Percentiles rank a stretch among this genome's conserved stretches.
Conservation (phyloP, 345 rosid genomes). For the Pistacia atlantica region DNA sequence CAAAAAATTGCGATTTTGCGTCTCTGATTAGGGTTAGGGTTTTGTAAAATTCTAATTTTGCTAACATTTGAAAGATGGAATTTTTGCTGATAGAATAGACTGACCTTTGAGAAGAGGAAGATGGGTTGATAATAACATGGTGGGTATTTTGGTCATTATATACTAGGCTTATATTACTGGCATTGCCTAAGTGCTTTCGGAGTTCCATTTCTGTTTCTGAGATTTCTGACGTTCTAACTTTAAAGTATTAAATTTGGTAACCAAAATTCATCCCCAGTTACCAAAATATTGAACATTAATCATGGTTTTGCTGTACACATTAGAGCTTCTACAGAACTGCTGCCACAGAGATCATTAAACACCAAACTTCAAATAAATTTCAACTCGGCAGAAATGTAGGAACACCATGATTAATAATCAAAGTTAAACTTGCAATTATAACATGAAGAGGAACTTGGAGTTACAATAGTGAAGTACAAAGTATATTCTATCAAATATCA, state of each 20-base stretch:
- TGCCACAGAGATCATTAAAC: too few species aligned
- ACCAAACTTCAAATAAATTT: too few species aligned
- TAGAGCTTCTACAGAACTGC: not conserved
- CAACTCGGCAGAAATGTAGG: too few species aligned
- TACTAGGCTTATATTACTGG: too few species aligned
- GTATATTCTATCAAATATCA: not conserved
- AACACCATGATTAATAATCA: not conserved
- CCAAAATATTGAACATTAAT: too few species aligned
- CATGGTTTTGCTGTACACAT: not conserved
- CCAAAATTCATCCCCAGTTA: not conserved
- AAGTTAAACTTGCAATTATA: not conserved
- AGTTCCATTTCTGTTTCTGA: not conserved
- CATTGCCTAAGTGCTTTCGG: not conserved
- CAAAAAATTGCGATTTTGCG: slow-evolving; percentile 9
- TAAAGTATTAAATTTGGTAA: not conserved
- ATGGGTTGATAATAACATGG: not conserved
- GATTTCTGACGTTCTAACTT: too few species aligned
- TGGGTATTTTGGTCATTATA: not conserved
- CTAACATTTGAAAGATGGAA: slow-evolving; percentile 10
- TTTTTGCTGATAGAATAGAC: not conserved
- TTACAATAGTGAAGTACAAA: not conserved
- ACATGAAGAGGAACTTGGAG: not conserved
- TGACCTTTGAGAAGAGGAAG: not conserved
- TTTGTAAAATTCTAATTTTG: not conserved
- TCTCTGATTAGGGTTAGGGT: not conserved